These are phyloP conservation scores for Lecanicillium sp. DNA, from an alignment of 2,329 filamentous ascomycete genomes.

Conservation along the genomic window DNA sequence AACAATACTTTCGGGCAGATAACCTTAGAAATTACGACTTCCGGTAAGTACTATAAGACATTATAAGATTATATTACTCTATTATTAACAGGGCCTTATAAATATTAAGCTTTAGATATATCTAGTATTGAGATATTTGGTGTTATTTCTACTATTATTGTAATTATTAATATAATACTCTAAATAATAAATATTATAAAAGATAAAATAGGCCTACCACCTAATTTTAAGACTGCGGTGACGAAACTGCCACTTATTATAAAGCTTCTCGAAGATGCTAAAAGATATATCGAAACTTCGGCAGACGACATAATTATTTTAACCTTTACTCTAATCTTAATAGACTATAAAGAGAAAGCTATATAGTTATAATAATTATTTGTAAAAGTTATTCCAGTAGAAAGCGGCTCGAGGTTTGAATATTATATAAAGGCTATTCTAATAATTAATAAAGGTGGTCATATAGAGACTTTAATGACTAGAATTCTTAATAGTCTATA, in stretches of 20 bases:
- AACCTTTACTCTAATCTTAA: slow-evolving; percentile 15
- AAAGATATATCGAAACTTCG: background rate
- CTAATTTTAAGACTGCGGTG: slow-evolving; percentile 21
- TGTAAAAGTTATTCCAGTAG: slow-evolving; percentile 16
- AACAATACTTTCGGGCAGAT: no score
- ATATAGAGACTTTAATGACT: slow-evolving; percentile 22
- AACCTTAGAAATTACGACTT: no score
- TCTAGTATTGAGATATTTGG: slow-evolving; percentile 20
- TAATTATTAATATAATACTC: slow-evolving; percentile 22
- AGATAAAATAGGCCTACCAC: slow-evolving; percentile 21
- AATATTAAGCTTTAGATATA: slow-evolving; percentile 6
- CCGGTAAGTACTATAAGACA: no score
- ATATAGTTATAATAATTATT: slow-evolving; percentile 18
- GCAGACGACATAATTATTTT: background rate
- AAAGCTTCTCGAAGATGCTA: slow-evolving; percentile 17
- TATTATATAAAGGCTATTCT: slow-evolving; percentile 19
- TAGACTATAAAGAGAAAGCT: slow-evolving; percentile 19
- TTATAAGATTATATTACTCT: no score
- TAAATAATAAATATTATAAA: slow-evolving; percentile 21
- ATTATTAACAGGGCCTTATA: no score
- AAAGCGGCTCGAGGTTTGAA: slow-evolving; percentile 15
- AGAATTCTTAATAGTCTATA: slow-evolving; percentile 23
- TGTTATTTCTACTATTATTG: slow-evolving; percentile 23
- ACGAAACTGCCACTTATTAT: slow-evolving; percentile 21
- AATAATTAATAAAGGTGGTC: slow-evolving; percentile 19